Evolutionary conservation across 2,329 filamentous ascomycete species (phyloP).

Genomic region (Lecanicillium sp.): DNA sequence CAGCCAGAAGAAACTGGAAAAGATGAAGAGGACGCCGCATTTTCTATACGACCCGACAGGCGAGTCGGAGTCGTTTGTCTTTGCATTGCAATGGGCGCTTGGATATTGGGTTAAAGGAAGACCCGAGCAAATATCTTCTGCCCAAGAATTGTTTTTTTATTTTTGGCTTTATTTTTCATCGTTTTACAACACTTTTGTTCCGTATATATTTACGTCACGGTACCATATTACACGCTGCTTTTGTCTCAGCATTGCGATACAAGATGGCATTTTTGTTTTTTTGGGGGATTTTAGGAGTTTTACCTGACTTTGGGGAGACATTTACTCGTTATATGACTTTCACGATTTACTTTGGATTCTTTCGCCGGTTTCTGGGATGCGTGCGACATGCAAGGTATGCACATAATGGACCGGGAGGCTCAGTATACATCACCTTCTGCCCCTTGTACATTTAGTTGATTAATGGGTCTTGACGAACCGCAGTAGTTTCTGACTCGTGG

Average conservation of each 20-base stretch:
- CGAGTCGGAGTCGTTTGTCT: slow-evolving; percentile 14
- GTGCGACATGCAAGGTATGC: too few relatives aligned
- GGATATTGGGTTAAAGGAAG: slow-evolving; percentile 20
- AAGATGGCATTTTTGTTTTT: not conserved
- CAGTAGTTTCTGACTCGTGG: too few relatives aligned
- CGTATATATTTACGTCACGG: not conserved
- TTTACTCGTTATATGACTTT: too few relatives aligned
- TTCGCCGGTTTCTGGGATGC: too few relatives aligned
- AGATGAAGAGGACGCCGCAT: slow-evolving; percentile 15
- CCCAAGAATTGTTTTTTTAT: not conserved
- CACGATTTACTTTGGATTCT: too few relatives aligned
- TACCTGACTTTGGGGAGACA: too few relatives aligned
- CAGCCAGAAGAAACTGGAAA: slow-evolving; percentile 18
- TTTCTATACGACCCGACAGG: slow-evolving; percentile 10
- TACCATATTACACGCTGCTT: too few relatives aligned
- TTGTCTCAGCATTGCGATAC: not conserved
- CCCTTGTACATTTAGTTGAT: too few relatives aligned
- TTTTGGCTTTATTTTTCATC: not conserved
- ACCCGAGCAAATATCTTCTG: too few relatives aligned
- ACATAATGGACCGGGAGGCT: too few relatives aligned
- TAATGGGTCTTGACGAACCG: too few relatives aligned
- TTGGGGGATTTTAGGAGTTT: not conserved
- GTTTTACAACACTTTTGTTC: not conserved
- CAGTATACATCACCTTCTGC: too few relatives aligned
- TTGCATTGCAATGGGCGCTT: slow-evolving; percentile 33